These are phyloP conservation scores for Albatrellus sp. DNA, from an alignment of 1,284 basidiomycete species.

Conservation along the genomic window DNA sequence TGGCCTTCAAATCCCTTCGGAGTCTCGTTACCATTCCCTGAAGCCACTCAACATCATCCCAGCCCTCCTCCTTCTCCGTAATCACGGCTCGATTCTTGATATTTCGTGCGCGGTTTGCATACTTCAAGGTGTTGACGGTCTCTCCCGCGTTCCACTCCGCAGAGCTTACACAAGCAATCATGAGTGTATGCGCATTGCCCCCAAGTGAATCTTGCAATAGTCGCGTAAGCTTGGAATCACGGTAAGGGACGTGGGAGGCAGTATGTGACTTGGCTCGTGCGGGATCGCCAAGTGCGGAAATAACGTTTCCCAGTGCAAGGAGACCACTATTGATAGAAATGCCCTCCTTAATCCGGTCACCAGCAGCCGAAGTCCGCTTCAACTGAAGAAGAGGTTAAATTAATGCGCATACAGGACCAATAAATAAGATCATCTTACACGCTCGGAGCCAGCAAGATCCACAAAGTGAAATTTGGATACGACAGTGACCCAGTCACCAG, in stretches of 20 bases:
- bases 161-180: slow-evolving; percentile 97
- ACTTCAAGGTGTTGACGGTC: slow-evolving; percentile 96
- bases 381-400: slow-evolving; percentile 32
- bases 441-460: slow-evolving; percentile 92
- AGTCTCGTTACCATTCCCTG: slow-evolving; percentile 78
- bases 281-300: slow-evolving; percentile 95
- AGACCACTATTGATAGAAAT: slow-evolving; percentile 97
- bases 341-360: slow-evolving; percentile 94
- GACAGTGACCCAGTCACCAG: slow-evolving; percentile 78
- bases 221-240: slow-evolving; percentile 93
- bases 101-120: slow-evolving; percentile 93
- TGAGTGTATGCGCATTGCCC: slow-evolving; percentile 94
- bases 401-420: slow-evolving; percentile 10
- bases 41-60: slow-evolving; percentile 96
- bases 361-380: slow-evolving; percentile 86
- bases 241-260: slow-evolving; percentile 85
- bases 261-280: slow-evolving; percentile 65
- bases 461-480: slow-evolving; percentile 98
- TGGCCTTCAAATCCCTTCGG: slow-evolving; percentile 71
- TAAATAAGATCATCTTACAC: slow-evolving; percentile 39
- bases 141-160: slow-evolving; percentile 93
- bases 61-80: slow-evolving; percentile 93
- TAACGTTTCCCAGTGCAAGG: slow-evolving; percentile 94
- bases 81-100: slow-evolving; percentile 93
- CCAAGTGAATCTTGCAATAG: slow-evolving; percentile 95